Base-by-base conservation (phyloP, 1,284 basidiomycete genomes). In the Cryptococcus amylolentus region DNA sequence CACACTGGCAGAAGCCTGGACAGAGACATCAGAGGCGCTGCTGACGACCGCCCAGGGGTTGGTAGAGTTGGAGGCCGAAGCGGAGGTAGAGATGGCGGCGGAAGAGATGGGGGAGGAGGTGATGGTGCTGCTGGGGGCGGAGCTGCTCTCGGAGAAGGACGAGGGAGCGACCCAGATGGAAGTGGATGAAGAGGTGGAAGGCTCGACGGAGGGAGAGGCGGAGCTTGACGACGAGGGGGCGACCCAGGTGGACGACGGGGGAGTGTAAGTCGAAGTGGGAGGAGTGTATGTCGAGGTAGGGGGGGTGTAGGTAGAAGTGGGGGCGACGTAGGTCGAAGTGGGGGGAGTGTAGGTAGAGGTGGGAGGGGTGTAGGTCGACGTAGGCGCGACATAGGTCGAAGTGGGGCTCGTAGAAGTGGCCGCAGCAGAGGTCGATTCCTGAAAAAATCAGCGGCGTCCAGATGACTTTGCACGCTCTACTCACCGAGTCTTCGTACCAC, bases 401-500 rank as follows among this genome's bases (percentile, higher is more conserved):
- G 52, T 49, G 63, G 61, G 55, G 5, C 20, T 49, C 16, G 58
- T 60, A 27, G 65, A 58, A 10, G 64, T 63, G 3, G 70, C 56
- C 9, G 59, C 50, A 18, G 64, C 58, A 28, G 64, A 51, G 26
- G 60, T 58, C 5, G 55, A 57, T 56, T 31, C 64, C 48, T 37
- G 57, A 38, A 66, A 62, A 26, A 68, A 51, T 49, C 39, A 44
- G 5, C 53, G 51, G 42, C 10, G 16, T n/a, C 4, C 7, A 27
- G 8, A 28, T n/a, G 23, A 41, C 16, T 16, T 18, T 41, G 44
- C n/a, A n/a, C n/a, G 26, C n/a, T 31, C 1, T 35, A 48, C 55
- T 45, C 55, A 56, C 58, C n/a, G 51, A 69, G 43, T 57, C 71
- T 23, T 68, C 67, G 60, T 70, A 81, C 63, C 60, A 60, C 81